Conservation (phyloP, 768 basidiomycete species). For the Tephrocybe rancida region DNA sequence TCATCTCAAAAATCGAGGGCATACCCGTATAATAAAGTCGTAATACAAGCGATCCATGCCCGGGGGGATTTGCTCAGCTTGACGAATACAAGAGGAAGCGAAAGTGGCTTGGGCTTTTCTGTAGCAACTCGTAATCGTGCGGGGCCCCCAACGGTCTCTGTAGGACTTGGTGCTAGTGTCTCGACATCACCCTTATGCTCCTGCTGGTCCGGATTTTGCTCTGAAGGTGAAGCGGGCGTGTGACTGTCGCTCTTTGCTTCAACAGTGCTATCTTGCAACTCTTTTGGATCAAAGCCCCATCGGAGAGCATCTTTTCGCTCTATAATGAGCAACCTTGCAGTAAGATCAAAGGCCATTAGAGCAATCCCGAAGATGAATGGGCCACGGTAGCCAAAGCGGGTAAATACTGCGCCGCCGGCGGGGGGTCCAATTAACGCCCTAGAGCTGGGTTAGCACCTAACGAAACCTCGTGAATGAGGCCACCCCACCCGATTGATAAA, state of each 20-base stretch:
- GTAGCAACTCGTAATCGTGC: neutral
- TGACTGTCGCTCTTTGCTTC: slow-evolving; percentile 2
- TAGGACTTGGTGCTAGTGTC: neutral
- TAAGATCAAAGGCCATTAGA: slow-evolving; percentile 49
- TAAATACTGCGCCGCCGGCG: slow-evolving; percentile 55
- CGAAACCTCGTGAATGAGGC: neutral
- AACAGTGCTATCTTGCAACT: neutral
- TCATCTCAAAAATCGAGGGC: slow-evolving; percentile 8
- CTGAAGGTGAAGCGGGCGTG: neutral
- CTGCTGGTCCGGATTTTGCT: neutral
- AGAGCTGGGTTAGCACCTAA: slow-evolving; percentile 1
- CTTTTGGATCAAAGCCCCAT: slow-evolving; percentile 48
- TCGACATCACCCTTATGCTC: neutral
- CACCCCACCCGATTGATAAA: slow-evolving; percentile 50
- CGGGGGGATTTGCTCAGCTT: slow-evolving; percentile 47
- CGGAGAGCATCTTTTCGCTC: slow-evolving; percentile 52
- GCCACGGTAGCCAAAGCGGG: slow-evolving; percentile 57
- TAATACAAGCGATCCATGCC: slow-evolving; percentile 45
- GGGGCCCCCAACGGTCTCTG: neutral
- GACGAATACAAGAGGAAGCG: slow-evolving; percentile 43
- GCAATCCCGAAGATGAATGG: slow-evolving; percentile 59
- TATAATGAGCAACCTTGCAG: slow-evolving; percentile 57
- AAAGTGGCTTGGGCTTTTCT: slow-evolving; percentile 24
- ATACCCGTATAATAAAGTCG: slow-evolving; percentile 59
- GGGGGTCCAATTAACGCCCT: slow-evolving; percentile 62